Base-by-base conservation (phyloP, 176 grass and related monocot species). In the Rhipidocladum racemiflorum region DNA sequence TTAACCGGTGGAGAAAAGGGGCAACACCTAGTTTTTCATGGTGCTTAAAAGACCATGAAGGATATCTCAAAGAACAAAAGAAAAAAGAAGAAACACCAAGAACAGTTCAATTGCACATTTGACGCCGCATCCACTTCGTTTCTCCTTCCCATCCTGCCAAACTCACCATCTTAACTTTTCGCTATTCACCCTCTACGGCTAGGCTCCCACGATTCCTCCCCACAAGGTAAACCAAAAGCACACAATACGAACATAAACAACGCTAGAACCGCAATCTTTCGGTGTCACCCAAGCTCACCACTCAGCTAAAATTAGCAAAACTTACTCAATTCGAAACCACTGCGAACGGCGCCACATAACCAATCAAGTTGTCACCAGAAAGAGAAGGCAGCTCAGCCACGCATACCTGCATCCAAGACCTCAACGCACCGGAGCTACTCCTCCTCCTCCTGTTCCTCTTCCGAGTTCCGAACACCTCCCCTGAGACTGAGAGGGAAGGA, bases 321-420 rank as follows among this genome's bases (percentile, higher is more conserved):
- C 3, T 48, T 4, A 17, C 10, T 8, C 46, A 24, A 46, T 20
- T 55, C 70, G 3, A 36, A 35, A 50, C 40, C 29, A 4, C 75
- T 20, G 27, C 25, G 49, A 74, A 66, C 45, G n/a, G 50, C 42
- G 74, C 39, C 61, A 20, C 29, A 10, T 0, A 42, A 48, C 1
- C 15, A 25, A n/a, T 4, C 38, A n/a, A 54, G 14, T 4, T 10
- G 17, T 27, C 65, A 4, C 38, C 42, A 9, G 17, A 60, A 60
- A 7, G 20, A 39, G 3, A 38, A 65, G 60, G 5, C 9, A 1
- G 30, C 49, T 50, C 56, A 34, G 30, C 17, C 1, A 1, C 49
- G 66, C 83, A 3, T 68, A 90, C 88, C 88, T 86, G 88, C 83
- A 86, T 90, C 84, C 71, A 77, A 59, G 51, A 82, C 34, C 10